Evolutionary conservation across 2,329 filamentous ascomycete species (phyloP), one percentile per base, ranked within the genome.

Genomic region (Ophiocordyceps australis): DNA sequence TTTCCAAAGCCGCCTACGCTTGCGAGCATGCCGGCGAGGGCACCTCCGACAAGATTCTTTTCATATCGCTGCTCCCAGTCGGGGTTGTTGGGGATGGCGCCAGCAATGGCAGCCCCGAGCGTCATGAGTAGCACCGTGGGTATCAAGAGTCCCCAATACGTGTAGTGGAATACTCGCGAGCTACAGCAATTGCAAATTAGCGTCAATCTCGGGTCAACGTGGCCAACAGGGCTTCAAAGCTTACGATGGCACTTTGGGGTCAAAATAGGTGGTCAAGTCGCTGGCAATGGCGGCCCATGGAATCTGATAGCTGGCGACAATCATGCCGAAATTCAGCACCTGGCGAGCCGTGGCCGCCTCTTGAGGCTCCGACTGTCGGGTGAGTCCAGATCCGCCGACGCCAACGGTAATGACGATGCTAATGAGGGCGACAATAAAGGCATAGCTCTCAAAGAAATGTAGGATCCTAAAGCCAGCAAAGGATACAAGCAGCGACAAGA

Each of bases 81-180:
- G 0, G 62, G 55, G 3, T 63, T 52, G 33, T 59, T 65, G 14
- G 59, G 51, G 2, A 68, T 54, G 17, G 67, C 67, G 6, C 66
- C 67, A 12, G 60, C 67, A 22, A 76, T 70, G n/a, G 70, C 69
- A 8, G 69, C 65, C 6, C 71, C 71, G 1, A 75, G 57, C 1
- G 55, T 55, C 66, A 76, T 73, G 26, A 75, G 55, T 0, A 65
- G 52, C 20, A 69, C 51, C 0, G 65, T 65, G 0, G 68, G 66
- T 5, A 64, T 35, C 6, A 55, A 43, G 3, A 72, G 55, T 8
- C 71, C 70, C 9, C 54, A 36, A 38, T 68, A 74, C 3, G 56
- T 60, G 38, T 74, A 74, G 4, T 50, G 30, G 28, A 70, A 69
- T 30, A 73, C 45, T 5, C 46, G 44, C 45, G 45, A 45, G 5